Evolutionary conservation across 2,329 filamentous ascomycete genomes (phyloP), one percentile per base, ranked within the genome.

Genomic region (Arthrobotrys sinensis): DNA sequence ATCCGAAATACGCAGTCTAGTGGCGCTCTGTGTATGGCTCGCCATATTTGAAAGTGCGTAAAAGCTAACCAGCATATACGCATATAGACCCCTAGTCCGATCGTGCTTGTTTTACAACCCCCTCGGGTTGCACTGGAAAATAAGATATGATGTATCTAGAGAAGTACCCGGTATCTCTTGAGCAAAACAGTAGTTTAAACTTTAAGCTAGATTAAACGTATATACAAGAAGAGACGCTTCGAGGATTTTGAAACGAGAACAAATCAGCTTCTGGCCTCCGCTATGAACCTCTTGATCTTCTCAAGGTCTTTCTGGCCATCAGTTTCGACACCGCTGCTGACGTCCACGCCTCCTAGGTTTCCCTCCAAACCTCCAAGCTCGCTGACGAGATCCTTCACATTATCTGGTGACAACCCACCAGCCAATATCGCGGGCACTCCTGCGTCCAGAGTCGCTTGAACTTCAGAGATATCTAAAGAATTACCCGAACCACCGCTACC

Each of bases 291-390:
- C 80, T 87, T 86, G 81, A 99, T 98, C 86, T 92, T 96, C 16
- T 90, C 89, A 72, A 95, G 82, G 84, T 91, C 92, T 85, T 99
- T 96, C 83, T 90, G 87, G 1, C 94, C 95, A 81, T 91, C 89
- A 40, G 90, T 90, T 85, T 98, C 96, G 1, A 99, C 94, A 0
- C 96, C 96, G 82, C 93, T 97, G 84, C 94, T 97, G 19, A 97
- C 93, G 86, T 99, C 96, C 2, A 99, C 92, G 1, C 91, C 94
- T 38, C 94, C 86, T 11, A 97, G 89, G n/a, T 75, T 76, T 91
- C 89, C 8, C 86, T 86, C 28, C 87, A 86, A 83, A 5, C 88
- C 86, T 0, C 90, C 91, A 14, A 95, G 85, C 12, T 88, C 87
- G 21, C 87, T 85, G 16, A 99, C 86, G 6, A 89, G 88, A 4